Evolutionary conservation across 768 basidiomycete genomes (phyloP), one percentile per base, ranked within the genome.

Genomic region (Naganishia onofrii): DNA sequence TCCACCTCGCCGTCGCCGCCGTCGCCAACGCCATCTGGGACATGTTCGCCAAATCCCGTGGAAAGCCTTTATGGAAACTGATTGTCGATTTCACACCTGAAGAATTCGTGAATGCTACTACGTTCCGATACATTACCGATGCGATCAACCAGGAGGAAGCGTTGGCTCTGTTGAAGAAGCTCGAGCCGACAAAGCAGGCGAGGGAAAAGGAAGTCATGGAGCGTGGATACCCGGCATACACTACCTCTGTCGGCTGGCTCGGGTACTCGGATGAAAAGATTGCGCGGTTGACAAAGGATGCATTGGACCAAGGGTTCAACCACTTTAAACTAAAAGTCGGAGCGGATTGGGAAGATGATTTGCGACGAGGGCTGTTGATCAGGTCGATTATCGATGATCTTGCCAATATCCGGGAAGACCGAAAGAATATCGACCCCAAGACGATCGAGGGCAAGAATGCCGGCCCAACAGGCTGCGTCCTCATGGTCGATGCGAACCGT

Each of bases 281-380:
- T 29, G 86, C 87, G 0, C 85, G 88, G 9, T 85, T 98, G 64
- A 96, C 92, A 10, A 88, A 88, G 76, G 91, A 93, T 77, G 91
- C 93, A 36, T 84, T 98, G 64, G 82, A 85, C 28, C 87, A 86
- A 53, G 94, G 94, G 26, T 98, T 98, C 86, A 95, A 92, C 83
- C 93, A 96, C 83, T 98, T 98, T 87, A 97, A 97, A 83, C 93
- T 97, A 89, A 98, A 97, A 84, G 95, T 98, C 73, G 95, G 95
- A 66, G 89, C 90, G 29, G 85, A 90, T 81, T 84, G 86, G 68
- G 86, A 87, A 46, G 87, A 89, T 78, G 95, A 96, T 81, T 83
- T 93, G 64, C 89, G 92, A 60, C 88, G 94, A 66, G 92, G 92
- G 26, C 86, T 85, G 75, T 85, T 97, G 76, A 94, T 98, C 74